phyloP scores from a whole-genome alignment of 345 rosid species.

The Arabidopsis arenosa region DNA sequence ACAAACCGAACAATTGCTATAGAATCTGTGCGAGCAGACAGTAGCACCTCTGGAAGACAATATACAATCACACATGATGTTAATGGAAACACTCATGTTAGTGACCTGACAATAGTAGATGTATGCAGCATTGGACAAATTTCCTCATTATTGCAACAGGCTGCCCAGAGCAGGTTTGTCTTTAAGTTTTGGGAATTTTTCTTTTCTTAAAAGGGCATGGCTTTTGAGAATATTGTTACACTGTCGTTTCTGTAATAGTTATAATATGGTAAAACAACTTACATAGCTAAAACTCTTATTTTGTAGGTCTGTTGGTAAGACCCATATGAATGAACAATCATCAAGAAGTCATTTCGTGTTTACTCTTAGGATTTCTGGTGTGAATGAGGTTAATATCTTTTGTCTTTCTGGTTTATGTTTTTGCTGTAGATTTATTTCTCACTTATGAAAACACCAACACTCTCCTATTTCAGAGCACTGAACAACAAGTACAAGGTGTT shows the following conservation, averaged over 20 bases:
- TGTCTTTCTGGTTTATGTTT: not conserved
- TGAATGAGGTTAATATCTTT: constrained; percentile 67
- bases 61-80: constrained; percentile 84
- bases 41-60: constrained; percentile 67
- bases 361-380: constrained; percentile 80
- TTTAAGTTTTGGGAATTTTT: not conserved
- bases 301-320: constrained; percentile 84
- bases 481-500: constrained; percentile 95
- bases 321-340: constrained; percentile 87
- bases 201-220: not conserved
- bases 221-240: constrained; percentile 6
- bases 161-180: constrained; percentile 89
- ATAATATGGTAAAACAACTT: not conserved
- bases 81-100: constrained; percentile 80
- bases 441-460: constrained; percentile 20
- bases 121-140: constrained; percentile 78
- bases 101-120: constrained; percentile 81
- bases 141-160: constrained; percentile 74
- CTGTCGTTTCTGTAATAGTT: not conserved
- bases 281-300: constrained; percentile 20
- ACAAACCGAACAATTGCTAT: constrained; percentile 49
- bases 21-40: constrained; percentile 55
- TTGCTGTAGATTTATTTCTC: constrained; percentile 2
- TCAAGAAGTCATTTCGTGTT: constrained; percentile 89
- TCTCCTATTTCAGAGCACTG: constrained; percentile 62